phyloP scores from a whole-genome alignment of 176 grass and related monocot species.

The Typha latifolia region DNA sequence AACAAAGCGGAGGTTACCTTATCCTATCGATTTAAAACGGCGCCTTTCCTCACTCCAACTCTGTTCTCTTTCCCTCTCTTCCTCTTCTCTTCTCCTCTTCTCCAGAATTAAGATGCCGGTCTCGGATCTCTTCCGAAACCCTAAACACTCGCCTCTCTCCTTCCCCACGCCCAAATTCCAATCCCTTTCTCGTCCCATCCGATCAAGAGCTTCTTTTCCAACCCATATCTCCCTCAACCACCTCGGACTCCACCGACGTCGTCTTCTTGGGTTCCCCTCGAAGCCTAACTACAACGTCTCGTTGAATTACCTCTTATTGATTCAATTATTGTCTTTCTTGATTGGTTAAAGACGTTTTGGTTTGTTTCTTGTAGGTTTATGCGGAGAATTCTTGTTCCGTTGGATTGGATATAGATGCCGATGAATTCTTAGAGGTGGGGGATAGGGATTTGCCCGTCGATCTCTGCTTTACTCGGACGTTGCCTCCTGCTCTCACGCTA shows the following conservation, averaged over 20 bases:
- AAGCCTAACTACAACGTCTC: not conserved
- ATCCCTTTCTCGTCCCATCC: not conserved
- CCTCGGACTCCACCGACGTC: not conserved
- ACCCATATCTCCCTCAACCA: not conserved
- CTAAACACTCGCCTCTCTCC: not conserved
- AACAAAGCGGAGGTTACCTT: not conserved
- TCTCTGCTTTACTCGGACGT: constrained; percentile 18
- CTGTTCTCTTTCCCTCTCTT: not conserved
- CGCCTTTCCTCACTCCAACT: not conserved
- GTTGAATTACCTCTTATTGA: not conserved
- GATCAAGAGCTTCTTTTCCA: not conserved
- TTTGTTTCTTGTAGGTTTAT: constrained; percentile 17
- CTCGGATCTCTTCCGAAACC: not conserved
- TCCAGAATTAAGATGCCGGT: not conserved
- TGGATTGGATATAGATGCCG: constrained; percentile 27
- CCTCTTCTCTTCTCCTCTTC: not conserved
- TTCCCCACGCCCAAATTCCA: not conserved
- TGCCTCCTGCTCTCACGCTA: constrained; percentile 23
- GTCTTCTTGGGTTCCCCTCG: not conserved
- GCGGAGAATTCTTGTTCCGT: not conserved
- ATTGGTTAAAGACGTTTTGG: not conserved
- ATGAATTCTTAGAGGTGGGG: constrained; percentile 15
- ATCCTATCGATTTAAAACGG: not conserved
- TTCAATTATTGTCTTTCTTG: not conserved
- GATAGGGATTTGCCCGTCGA: constrained; percentile 21